A percentile compares a stretch with the other conserved stretches of the same genome.
Evolutionary conservation across 495 filamentous ascomycete genomes (phyloP).

Genomic region (Penicillium malachiteum): DNA sequence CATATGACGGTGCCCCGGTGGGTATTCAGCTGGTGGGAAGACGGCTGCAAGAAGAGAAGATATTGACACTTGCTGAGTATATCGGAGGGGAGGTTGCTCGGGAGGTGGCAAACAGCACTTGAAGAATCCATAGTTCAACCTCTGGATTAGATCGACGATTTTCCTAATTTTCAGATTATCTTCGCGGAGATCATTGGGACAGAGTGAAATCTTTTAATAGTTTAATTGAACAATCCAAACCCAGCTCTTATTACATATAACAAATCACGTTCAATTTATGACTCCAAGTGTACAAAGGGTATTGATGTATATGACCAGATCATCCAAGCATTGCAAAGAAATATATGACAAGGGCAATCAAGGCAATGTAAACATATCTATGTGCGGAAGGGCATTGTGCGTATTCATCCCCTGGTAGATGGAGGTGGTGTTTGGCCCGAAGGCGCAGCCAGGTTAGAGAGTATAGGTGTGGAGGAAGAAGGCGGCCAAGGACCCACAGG

Average conservation of each 20-base stretch:
- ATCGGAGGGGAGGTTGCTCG: slow-evolving; percentile 25
- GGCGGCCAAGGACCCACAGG: slow-evolving; percentile 18
- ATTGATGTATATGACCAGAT: not conserved
- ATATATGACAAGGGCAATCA: no score
- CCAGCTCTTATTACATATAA: not conserved
- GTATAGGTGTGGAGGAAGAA: slow-evolving; percentile 22
- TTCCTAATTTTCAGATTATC: not conserved
- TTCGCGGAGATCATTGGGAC: not conserved
- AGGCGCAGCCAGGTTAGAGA: slow-evolving; percentile 27
- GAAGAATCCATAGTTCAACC: not conserved
- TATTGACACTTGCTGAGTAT: slow-evolving; percentile 42
- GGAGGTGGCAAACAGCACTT: not conserved
- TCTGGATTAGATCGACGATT: not conserved
- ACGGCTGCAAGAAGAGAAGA: slow-evolving; percentile 55
- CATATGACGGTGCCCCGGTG: slow-evolving; percentile 56
- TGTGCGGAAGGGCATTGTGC: no score
- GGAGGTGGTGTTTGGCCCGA: slow-evolving; percentile 29
- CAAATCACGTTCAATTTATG: not conserved
- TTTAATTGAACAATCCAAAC: no score
- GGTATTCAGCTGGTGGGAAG: slow-evolving; percentile 52
- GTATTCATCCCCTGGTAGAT: slow-evolving; percentile 8
- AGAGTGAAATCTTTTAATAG: not conserved
- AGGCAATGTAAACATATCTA: no score
- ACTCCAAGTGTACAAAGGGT: slow-evolving; percentile 1
- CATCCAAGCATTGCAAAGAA: not conserved